phyloP scores from a whole-genome alignment of 208 protist species.

The Novymonas esmeraldas region DNA sequence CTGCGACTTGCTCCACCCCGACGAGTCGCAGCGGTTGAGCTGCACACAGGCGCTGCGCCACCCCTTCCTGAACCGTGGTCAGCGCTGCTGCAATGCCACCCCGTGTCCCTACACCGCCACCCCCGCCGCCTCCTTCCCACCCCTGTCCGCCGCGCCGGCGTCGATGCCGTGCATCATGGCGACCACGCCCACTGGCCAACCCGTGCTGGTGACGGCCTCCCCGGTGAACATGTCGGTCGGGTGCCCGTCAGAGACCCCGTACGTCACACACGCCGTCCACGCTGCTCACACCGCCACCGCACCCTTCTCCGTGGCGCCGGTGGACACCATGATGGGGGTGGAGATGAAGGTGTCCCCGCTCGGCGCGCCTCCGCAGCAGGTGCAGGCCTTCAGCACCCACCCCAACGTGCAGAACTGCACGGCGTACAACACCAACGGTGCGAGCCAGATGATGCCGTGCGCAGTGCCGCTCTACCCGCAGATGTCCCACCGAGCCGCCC shows the following conservation, averaged over 20 bases:
- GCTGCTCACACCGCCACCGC: constrained; percentile 11
- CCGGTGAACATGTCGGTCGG: constrained; percentile 23
- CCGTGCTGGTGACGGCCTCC: constrained; percentile 26
- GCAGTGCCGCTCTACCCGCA: constrained; percentile 27
- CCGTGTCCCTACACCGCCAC: constrained; percentile 16
- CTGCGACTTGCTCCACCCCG: constrained; percentile 63
- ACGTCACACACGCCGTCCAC: constrained; percentile 26
- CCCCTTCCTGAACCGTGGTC: constrained; percentile 37
- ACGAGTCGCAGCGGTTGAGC: constrained; percentile 56
- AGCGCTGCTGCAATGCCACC: constrained; percentile 17
- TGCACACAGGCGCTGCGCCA: constrained; percentile 76
- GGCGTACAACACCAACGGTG: constrained; percentile 9
- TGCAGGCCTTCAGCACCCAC: constrained; percentile 27
- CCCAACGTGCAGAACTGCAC: background rate
- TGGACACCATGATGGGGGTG: constrained; percentile 20
- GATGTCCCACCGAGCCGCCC: constrained; percentile 7
- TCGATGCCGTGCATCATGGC: constrained; percentile 30
- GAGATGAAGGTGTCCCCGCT: constrained; percentile 19
- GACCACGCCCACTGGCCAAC: constrained; percentile 10
- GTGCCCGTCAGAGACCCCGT: constrained; percentile 29
- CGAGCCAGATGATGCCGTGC: constrained; percentile 17
- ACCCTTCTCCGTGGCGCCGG: constrained; percentile 16
- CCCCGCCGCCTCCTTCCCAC: constrained; percentile 16
- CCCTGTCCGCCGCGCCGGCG: constrained; percentile 10
- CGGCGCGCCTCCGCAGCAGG: constrained; percentile 15